Evolutionary conservation across 169 alveolate species (phyloP).

Genomic region (Cryptosporidium tyzzeri): DNA sequence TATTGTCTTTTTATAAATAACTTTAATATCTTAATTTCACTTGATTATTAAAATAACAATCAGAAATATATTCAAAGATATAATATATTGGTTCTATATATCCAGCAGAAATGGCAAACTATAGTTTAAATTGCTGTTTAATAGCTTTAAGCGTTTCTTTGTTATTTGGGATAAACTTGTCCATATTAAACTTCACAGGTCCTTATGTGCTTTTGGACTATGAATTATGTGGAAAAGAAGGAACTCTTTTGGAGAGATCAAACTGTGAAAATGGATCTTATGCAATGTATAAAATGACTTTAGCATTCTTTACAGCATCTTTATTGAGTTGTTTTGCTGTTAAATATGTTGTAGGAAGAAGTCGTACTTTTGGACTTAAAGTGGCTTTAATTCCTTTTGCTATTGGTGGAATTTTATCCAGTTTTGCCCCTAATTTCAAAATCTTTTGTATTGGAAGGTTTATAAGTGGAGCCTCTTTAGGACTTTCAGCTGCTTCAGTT

Average conservation of each 20-base stretch:
- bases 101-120: not conserved
- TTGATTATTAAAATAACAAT: not conserved
- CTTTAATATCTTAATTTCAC: not conserved
- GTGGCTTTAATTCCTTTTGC: constrained; percentile 52
- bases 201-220: constrained; percentile 48
- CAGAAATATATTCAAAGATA: not conserved
- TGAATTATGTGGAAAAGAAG: constrained; percentile 54
- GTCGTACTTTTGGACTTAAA: constrained; percentile 29
- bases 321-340: constrained; percentile 34
- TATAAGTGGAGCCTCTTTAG: constrained; percentile 58
- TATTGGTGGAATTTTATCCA: constrained; percentile 39
- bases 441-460: constrained; percentile 65
- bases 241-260: constrained; percentile 11
- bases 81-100: not conserved
- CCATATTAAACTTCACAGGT: constrained; percentile 37
- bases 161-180: constrained; percentile 43
- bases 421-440: constrained; percentile 24
- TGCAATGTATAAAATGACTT: constrained; percentile 61
- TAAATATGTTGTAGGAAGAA: constrained; percentile 11
- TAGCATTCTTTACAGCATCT: constrained; percentile 44
- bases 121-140: constrained; percentile 44
- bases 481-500: constrained; percentile 56
- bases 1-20: not conserved
- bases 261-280: constrained; percentile 51
- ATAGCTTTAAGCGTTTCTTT: constrained; percentile 43